These are phyloP conservation scores for Globisporangium spinosum DNA, from an alignment of 352 stramenopile species.

Conservation along the genomic window DNA sequence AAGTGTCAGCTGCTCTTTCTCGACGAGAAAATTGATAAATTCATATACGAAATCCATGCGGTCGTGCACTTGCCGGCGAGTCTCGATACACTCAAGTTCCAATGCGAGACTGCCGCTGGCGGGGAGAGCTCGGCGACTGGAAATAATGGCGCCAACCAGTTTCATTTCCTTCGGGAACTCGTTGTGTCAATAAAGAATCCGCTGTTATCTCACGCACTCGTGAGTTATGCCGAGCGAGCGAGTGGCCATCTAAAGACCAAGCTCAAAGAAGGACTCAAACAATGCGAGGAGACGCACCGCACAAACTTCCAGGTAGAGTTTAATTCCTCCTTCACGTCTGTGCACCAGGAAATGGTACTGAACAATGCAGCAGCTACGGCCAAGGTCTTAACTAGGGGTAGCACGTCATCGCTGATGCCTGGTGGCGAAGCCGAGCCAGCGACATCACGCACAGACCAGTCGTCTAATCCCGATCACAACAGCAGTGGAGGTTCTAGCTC, in stretches of 20 bases:
- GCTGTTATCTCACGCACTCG: conserved; percentile 67
- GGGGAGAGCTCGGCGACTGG: conserved; percentile 6
- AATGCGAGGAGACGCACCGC: conserved; percentile 72
- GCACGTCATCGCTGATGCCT: conserved; percentile 4
- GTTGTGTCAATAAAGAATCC: conserved; percentile 79
- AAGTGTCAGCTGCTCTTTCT: conserved; percentile 89
- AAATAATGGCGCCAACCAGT: conserved; percentile 16
- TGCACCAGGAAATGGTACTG: conserved; percentile 50
- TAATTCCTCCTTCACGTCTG: conserved; percentile 82
- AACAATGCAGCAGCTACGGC: conserved; percentile 18
- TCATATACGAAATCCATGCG: conserved; percentile 89
- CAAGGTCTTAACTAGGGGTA: conserved; percentile 2
- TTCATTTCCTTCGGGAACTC: conserved; percentile 74
- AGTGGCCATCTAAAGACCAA: conserved; percentile 69
- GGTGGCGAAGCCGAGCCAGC: neutral
- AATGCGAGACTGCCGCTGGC: conserved; percentile 47
- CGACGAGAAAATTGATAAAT: conserved; percentile 92
- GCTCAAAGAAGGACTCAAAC: conserved; percentile 72
- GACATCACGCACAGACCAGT: conserved; percentile 14
- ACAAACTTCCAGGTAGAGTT: conserved; percentile 66
- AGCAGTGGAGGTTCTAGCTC: conserved; percentile 1
- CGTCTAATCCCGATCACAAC: neutral
- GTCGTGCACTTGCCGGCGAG: conserved; percentile 71
- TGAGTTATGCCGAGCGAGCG: conserved; percentile 57
- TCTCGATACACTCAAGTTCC: conserved; percentile 78